Base-by-base conservation (phyloP, 2,329 filamentous ascomycete genomes). In the Bisporella sp. region DNA sequence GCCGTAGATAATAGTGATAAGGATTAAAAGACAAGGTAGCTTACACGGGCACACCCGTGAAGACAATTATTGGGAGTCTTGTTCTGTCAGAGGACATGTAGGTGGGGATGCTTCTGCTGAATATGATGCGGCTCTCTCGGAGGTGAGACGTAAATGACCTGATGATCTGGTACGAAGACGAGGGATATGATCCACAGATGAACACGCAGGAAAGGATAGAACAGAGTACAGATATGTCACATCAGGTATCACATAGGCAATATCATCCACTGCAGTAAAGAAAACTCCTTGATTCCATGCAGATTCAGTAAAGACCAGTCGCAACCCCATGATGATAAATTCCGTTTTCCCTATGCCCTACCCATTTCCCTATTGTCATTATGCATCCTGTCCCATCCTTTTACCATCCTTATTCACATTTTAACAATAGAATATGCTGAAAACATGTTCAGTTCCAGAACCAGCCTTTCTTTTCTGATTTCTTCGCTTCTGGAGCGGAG, bases 401-500 rank as follows among this genome's bases (percentile, higher is more conserved):
- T 21, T 21, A 3, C 21, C 21, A 21, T 21, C 21, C 21, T 21
- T 21, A 21, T 21, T 21, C 21, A 2, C 21, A 21, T 21, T 21
- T 21, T 21, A 21, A 21, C 3, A 21, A 21, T 3, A 21, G 2
- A 21, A 3, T 3, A 21, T 21, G 21, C 13, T 45, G 31, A 33
- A 31, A n/a, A 39, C 11, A 39, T 44, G n/a, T 31, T 58, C 42
- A 62, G 49, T 59, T 62, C 60, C 60, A 62, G 44, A 62, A 62
- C 60, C 60, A 62, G 3, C 59, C 57, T 6, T 31, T 31, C 8
- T 56, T 57, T 39, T 49, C 41, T 30, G 33, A 21, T 40, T 47
- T 47, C 21, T 48, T 55, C 11, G 45, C 39, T 31, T 45, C 47
- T 12, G 47, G 8, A n/a, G n/a, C 5, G 4, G n/a, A 13, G 13